Percentiles rank a stretch among this genome's conserved stretches.
Conservation (phyloP, 164 flowering plant species). For the Akebia trifoliata region DNA sequence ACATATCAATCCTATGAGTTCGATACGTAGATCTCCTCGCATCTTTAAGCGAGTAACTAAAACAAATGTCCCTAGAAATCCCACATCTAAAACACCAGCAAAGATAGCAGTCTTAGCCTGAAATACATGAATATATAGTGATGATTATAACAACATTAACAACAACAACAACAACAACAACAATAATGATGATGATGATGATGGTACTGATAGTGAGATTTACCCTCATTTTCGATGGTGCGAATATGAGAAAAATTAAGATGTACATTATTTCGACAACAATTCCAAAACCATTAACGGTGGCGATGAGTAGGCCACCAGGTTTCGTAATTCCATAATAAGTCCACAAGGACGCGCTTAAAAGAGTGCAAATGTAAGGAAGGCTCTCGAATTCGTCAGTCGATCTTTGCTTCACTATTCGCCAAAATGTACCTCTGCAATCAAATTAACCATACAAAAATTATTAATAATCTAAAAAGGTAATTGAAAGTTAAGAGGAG, state of each 20-base stretch:
- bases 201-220: too few species aligned
- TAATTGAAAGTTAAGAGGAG: neutral
- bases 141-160: neutral
- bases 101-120: conserved; percentile 32
- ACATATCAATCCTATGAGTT: conserved; percentile 30
- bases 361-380: conserved; percentile 45
- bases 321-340: conserved; percentile 51
- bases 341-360: conserved; percentile 44
- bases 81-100: conserved; percentile 27
- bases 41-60: conserved; percentile 22
- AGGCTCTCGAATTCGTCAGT: conserved; percentile 56
- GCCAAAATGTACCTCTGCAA: conserved; percentile 38
- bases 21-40: conserved; percentile 24
- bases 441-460: neutral
- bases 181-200: neutral
- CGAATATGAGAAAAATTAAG: conserved; percentile 41
- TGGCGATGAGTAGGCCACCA: conserved; percentile 41
- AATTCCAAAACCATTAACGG: conserved; percentile 53
- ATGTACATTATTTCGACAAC: conserved; percentile 33
- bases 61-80: conserved; percentile 25
- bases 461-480: neutral
- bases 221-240: conserved; percentile 39
- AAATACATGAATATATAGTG: neutral
- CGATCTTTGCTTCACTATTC: conserved; percentile 38
- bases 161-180: neutral